Evolutionary conservation across 495 filamentous ascomycete species (phyloP).

Genomic region (Lasiosphaeria hispida): DNA sequence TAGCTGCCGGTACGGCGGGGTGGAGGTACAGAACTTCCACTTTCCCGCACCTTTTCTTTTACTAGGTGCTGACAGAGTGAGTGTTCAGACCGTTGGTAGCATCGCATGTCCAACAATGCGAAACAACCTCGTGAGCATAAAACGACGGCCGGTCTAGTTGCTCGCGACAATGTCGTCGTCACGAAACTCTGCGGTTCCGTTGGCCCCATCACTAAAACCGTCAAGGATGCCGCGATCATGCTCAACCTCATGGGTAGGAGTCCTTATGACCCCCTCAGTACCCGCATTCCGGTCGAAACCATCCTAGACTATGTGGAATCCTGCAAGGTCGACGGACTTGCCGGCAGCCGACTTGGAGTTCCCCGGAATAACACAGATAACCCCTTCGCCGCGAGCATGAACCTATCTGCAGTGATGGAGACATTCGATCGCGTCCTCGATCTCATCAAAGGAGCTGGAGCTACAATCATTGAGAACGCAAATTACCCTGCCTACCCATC

Average conservation of each 20-base stretch:
- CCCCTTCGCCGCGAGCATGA: slow-evolving; percentile 4
- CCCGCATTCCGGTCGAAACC: neutral
- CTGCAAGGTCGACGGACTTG: neutral
- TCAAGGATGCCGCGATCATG: slow-evolving; percentile 1
- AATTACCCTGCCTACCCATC: too few relatives aligned
- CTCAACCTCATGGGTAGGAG: neutral
- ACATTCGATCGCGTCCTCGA: neutral
- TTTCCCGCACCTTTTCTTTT: too few relatives aligned
- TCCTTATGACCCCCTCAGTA: neutral
- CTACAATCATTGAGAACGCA: too few relatives aligned
- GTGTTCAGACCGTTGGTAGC: neutral
- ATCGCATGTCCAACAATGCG: neutral
- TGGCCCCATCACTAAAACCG: neutral
- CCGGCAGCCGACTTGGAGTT: neutral
- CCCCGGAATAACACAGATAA: neutral
- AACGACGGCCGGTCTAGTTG: neutral
- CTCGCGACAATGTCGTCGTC: neutral
- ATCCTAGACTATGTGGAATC: neutral
- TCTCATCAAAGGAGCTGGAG: too few relatives aligned
- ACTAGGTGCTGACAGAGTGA: neutral
- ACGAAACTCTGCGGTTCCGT: slow-evolving; percentile 1
- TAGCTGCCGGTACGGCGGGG: neutral
- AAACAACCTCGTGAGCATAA: slow-evolving; percentile 4
- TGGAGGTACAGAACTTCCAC: slow-evolving; percentile 1
- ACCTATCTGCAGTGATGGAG: neutral